phyloP scores from a whole-genome alignment of 805 yeast genomes.

The Zygotorulaspora chibaensis region DNA sequence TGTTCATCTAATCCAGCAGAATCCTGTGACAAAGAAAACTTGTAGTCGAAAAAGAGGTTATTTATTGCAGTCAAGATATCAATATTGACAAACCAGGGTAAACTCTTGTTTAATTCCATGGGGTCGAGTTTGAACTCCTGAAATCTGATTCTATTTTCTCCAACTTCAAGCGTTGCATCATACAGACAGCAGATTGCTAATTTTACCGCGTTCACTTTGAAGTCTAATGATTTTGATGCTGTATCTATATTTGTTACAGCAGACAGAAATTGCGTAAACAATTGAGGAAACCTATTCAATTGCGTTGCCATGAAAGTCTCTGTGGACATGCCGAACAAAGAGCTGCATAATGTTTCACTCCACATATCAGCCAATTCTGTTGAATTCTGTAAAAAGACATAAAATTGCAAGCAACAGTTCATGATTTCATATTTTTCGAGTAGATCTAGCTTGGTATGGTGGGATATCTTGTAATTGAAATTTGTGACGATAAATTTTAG shows the following conservation, averaged over 20 bases:
- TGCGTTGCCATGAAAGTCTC: slow-evolving; percentile 27
- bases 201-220: slow-evolving; percentile 22
- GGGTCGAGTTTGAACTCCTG: slow-evolving; percentile 34
- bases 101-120: slow-evolving; percentile 26
- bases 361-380: slow-evolving; percentile 12
- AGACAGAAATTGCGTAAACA: slow-evolving; percentile 26
- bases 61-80: slow-evolving; percentile 40
- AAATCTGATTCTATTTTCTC: slow-evolving; percentile 39
- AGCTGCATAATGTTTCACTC: slow-evolving; percentile 10
- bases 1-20: slow-evolving; percentile 17
- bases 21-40: slow-evolving; percentile 19
- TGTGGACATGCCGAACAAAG: slow-evolving; percentile 11
- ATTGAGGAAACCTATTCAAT: slow-evolving; percentile 24
- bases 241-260: slow-evolving; percentile 10
- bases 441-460: slow-evolving; percentile 38
- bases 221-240: slow-evolving; percentile 12
- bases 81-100: slow-evolving; percentile 49
- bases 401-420: slow-evolving; percentile 45
- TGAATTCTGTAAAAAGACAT: slow-evolving; percentile 24
- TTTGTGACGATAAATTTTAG: slow-evolving; percentile 44
- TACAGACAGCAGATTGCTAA: slow-evolving; percentile 26
- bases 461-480: slow-evolving; percentile 38
- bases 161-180: slow-evolving; percentile 34
- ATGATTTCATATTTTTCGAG: slow-evolving; percentile 42
- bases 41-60: slow-evolving; percentile 36